Base-by-base conservation (phyloP, 1,284 basidiomycete species). In the Termitomyces sp. region DNA sequence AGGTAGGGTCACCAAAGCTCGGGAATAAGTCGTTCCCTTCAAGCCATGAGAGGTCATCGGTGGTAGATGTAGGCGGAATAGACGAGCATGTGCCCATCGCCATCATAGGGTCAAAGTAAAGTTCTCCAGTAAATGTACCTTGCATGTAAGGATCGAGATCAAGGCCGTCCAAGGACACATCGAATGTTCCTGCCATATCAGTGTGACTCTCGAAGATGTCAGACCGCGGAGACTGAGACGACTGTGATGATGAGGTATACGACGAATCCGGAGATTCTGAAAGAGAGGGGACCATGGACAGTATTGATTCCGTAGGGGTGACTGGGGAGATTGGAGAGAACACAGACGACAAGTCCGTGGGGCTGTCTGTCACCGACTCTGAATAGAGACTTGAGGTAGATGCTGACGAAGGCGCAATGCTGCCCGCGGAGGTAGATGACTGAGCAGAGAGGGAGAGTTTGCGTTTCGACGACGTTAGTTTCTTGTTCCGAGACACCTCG, bases 401-500 rank as follows among this genome's bases (percentile, higher is more conserved):
- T 5, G 49, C 41, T 19, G 57, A 38, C 18, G 52, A 56, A 5
- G 55, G 40, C 3, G 41, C 31, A 11, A 28, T 35, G 42, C 53
- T 55, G 28, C 43, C 54, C 42, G 49, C 43, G 40, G 60, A 57
- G 6, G 53, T 43, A 3, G 53, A 50, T 11, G 55, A 30, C 13
- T 21, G 4, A 10, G 5, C 8, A 26, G 53, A 54, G 8, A 53
- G 30, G 6, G 57, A 58, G 21, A 50, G 57, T 33, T 58, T 57
- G 47, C 64, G 68, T 53, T 67, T 68, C 9, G 64, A 50, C 14
- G 44, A 58, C 26, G 66, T 66, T 39, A 65, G 57, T 56, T 67
- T 70, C 51, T 69, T 72, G 50, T 66, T 72, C 50, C 71, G 64
- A 19, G 71, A 71, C 9, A 68, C 62, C 52, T 70, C 69, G 41